Evolutionary conservation across 805 yeast species (phyloP).

Genomic region (Pichia deserticola): DNA sequence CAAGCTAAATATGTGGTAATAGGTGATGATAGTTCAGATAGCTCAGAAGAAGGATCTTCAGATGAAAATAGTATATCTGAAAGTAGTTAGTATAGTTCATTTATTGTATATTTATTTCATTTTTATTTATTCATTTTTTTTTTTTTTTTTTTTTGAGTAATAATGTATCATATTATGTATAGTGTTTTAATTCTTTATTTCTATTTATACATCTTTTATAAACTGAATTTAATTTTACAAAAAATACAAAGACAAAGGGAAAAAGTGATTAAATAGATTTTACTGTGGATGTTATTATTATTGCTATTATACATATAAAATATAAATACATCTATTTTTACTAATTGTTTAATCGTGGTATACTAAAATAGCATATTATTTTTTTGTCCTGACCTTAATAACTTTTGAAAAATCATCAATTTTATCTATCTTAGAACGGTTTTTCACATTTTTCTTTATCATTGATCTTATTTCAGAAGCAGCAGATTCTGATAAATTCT

Average conservation of each 20-base stretch:
- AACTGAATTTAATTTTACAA: no score
- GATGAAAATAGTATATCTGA: conserved; percentile 16
- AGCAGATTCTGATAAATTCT: background rate
- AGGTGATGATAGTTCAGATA: conserved; percentile 19
- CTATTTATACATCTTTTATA: no score
- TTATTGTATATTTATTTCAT: no score
- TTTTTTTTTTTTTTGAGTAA: no score
- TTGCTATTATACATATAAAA: no score
- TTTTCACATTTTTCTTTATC: background rate
- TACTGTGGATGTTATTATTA: no score
- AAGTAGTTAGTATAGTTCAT: background rate
- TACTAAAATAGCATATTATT: background rate
- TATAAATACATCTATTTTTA: background rate
- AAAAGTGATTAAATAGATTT: no score
- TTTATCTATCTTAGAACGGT: background rate
- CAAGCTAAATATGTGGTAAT: conserved; percentile 47
- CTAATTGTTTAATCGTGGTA: background rate
- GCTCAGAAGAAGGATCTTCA: conserved; percentile 15
- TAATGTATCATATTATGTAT: no score
- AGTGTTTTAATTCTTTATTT: no score
- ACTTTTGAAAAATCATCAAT: conserved; percentile 2
- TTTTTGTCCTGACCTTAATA: background rate
- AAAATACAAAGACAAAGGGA: no score
- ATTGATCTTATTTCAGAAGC: conserved; percentile 1
- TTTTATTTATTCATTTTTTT: no score